A percentile compares a stretch with the other conserved stretches of the same genome.
These are phyloP conservation scores for Craspedostauros australis DNA, from an alignment of 108 stramenopile genomes.

Conservation along the genomic window DNA sequence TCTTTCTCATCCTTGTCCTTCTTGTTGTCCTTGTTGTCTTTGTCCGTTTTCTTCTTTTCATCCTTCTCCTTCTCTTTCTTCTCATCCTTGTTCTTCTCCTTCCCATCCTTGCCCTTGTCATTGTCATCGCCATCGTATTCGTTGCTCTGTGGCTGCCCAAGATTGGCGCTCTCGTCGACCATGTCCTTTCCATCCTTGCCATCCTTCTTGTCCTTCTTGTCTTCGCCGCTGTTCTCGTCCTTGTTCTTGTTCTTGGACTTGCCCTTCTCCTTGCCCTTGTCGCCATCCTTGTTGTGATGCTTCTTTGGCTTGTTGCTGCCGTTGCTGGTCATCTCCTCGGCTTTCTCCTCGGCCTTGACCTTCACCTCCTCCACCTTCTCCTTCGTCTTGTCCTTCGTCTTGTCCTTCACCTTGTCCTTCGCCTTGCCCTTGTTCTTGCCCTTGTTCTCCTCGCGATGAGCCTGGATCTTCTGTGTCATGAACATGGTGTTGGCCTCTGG, in stretches of 20 bases:
- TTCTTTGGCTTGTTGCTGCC: neutral
- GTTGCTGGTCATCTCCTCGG: neutral
- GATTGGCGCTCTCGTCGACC: neutral
- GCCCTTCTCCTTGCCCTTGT: neutral
- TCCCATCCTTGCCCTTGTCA: neutral
- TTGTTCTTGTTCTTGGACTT: neutral
- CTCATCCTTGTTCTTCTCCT: neutral
- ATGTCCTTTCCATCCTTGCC: neutral
- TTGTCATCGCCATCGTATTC: neutral
- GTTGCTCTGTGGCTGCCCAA: neutral
- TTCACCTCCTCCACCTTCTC: neutral
- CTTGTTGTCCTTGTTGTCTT: neutral
- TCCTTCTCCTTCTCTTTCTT: neutral
- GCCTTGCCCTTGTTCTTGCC: neutral
- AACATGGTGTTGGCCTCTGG: too few species aligned
- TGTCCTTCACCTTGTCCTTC: neutral
- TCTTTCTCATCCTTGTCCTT: neutral
- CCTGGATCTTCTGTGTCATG: too few species aligned
- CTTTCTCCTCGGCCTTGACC: neutral
- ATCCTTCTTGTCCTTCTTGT: neutral
- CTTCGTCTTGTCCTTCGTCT: neutral
- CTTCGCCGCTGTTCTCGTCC: neutral
- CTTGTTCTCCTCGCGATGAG: neutral
- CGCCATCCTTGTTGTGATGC: neutral
- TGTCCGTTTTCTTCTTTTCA: neutral